Percentiles rank a stretch among this genome's conserved stretches.
Evolutionary conservation across 83 land plant species (phyloP).

Genomic region (Picea engelmannii): DNA sequence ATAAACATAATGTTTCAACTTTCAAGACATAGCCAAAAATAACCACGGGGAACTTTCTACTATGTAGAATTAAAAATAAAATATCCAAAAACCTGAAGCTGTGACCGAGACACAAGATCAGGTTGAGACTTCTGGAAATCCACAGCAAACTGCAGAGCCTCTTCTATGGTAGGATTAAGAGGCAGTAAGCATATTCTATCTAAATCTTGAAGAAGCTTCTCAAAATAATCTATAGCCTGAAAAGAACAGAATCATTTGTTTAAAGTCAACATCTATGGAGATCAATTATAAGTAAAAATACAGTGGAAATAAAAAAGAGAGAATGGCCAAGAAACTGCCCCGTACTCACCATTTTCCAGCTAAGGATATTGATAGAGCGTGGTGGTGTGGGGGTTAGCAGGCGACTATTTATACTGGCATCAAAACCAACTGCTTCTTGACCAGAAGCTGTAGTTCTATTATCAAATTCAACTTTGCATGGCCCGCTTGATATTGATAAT

Average conservation of each 20-base stretch:
- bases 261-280: conserved; percentile 1
- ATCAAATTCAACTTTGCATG: conserved; percentile 19
- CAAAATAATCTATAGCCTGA: conserved; percentile 84
- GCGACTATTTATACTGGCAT: conserved; percentile 76
- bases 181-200: conserved; percentile 78
- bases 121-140: conserved; percentile 89
- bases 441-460: conserved; percentile 89
- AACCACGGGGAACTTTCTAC: no score
- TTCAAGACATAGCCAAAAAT: no score
- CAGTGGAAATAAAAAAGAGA: conserved; percentile 13
- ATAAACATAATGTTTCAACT: no score
- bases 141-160: conserved; percentile 64
- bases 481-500: conserved; percentile 18
- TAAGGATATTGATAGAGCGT: conserved; percentile 77
- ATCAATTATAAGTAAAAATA: conserved; percentile 14
- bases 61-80: no score
- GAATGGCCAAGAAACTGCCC: not conserved
- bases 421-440: conserved; percentile 80
- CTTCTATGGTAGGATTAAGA: conserved; percentile 67
- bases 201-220: conserved; percentile 82
- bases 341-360: conserved; percentile 77
- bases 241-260: conserved; percentile 16
- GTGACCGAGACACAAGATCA: conserved; percentile 91
- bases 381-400: conserved; percentile 94
- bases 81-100: conserved; percentile 70